These are phyloP conservation scores for Pseudogymnoascus sp. DNA, from an alignment of 2,329 filamentous ascomycete species.

Conservation along the genomic window DNA sequence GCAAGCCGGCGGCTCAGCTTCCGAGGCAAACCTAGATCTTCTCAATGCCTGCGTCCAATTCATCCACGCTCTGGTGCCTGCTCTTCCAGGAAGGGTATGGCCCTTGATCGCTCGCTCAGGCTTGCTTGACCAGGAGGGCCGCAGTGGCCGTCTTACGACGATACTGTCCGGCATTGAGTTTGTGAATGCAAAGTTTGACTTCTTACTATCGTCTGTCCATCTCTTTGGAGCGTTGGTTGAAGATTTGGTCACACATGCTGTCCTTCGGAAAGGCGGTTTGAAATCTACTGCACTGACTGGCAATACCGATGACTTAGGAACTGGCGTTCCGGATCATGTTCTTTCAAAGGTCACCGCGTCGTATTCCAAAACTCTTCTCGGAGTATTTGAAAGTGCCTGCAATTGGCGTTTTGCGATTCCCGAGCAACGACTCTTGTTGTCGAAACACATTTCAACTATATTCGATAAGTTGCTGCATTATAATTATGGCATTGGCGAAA, in stretches of 20 bases:
- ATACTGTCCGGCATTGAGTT: slow-evolving; percentile 80
- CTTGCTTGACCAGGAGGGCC: slow-evolving; percentile 67
- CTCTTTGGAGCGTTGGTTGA: slow-evolving; percentile 69
- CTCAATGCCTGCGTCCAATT: slow-evolving; percentile 69
- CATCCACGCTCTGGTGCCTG: slow-evolving; percentile 57
- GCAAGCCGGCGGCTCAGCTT: slow-evolving; percentile 32
- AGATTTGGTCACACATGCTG: slow-evolving; percentile 61
- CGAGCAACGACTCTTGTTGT: slow-evolving; percentile 59
- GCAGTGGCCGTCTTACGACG: slow-evolving; percentile 64
- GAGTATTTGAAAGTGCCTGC: slow-evolving; percentile 75
- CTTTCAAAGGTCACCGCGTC: slow-evolving; percentile 62
- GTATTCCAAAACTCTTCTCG: slow-evolving; percentile 66
- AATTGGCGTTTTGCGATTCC: slow-evolving; percentile 74
- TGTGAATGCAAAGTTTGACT: slow-evolving; percentile 63
- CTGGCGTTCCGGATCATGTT: slow-evolving; percentile 69
- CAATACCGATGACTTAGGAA: slow-evolving; percentile 46
- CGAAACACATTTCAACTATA: slow-evolving; percentile 56
- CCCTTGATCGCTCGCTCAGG: slow-evolving; percentile 76
- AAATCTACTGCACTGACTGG: slow-evolving; percentile 41
- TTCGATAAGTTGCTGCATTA: slow-evolving; percentile 65
- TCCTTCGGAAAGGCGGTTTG: slow-evolving; percentile 52
- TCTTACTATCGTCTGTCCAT: slow-evolving; percentile 63
- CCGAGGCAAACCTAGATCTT: slow-evolving; percentile 48
- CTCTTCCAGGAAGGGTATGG: slow-evolving; percentile 81
- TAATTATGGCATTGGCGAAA: slow-evolving; percentile 66